Base-by-base conservation (phyloP, 345 rosid genomes). In the Trapa incisa region DNA sequence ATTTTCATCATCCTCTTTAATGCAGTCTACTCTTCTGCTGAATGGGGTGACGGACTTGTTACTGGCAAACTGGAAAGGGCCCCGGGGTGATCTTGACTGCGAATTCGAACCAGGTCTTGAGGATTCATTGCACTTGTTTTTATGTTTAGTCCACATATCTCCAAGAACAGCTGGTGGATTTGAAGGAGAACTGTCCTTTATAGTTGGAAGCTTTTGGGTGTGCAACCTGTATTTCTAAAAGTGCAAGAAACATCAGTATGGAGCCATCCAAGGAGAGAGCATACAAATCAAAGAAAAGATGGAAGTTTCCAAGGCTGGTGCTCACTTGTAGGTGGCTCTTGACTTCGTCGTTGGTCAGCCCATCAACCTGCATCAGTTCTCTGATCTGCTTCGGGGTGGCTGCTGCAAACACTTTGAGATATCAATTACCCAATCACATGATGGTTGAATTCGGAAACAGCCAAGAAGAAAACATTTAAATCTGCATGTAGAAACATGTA, bases 321-420 rank as follows among this genome's bases (percentile, higher is more conserved):
- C 74, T 71, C 64, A 89, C 99, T 80, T 95, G 99, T 81, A 91
- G 76, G 85, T 95, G 99, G 70, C 99, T 91, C 82, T 95, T 95
- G 22, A 95, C 97, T 86, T 95, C 99, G 76, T 91, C 97, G 50
- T 95, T 95, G 37, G 96, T 95, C 77, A 95, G 79, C 66, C 97
- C 96, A 77, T 89, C 88, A 45, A 89, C 97, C 78, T 84, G 85
- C 99, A 95, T 95, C 52, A 87, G 93, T 69, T 95, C 96, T 76
- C 91, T 81, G 38, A 95, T 95, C 82, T 91, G 96, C 81, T 95
- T 95, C 6, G 99, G 97, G 63, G 99, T 95, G 60, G 97, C 97
- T 57, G 79, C 99, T 95, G 87, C 78, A 77, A 64, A 74, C 33
- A 1, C 6, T 54, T 54, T 45, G 48, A 50, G 54, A 50, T 50